Evolutionary conservation across 345 rosid genomes (phyloP).

Genomic region (Hypericum androsaemum): DNA sequence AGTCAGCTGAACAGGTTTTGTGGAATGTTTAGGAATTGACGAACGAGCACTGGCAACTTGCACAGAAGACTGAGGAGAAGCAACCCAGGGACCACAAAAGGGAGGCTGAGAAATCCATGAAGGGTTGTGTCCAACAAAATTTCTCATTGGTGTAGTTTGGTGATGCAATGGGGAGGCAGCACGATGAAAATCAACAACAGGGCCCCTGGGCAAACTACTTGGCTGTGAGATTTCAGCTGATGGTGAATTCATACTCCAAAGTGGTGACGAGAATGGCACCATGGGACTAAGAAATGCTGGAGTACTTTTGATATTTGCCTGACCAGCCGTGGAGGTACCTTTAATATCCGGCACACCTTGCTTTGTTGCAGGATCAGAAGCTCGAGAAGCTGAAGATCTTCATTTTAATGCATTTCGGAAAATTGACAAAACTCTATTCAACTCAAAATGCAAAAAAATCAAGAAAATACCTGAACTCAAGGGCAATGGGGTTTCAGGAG

Average conservation of each 20-base stretch:
- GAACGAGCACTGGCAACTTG: constrained; percentile 50
- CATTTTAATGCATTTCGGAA: constrained; percentile 10
- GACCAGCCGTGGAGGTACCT: constrained; percentile 36
- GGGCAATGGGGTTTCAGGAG: constrained; percentile 61
- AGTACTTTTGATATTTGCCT: constrained; percentile 45
- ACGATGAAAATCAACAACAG: constrained; percentile 50
- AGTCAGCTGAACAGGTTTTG: constrained; percentile 52
- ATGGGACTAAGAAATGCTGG: constrained; percentile 42
- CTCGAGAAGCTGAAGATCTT: constrained; percentile 28
- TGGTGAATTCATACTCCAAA: constrained; percentile 64
- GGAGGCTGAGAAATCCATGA: constrained; percentile 76
- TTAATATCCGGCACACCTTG: constrained; percentile 37
- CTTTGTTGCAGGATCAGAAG: constrained; percentile 38
- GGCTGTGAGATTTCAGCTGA: constrained; percentile 47
- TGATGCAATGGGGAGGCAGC: constrained; percentile 54
- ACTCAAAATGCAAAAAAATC: not conserved
- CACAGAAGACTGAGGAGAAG: constrained; percentile 55
- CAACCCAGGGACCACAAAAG: constrained; percentile 56
- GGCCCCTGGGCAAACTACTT: constrained; percentile 50
- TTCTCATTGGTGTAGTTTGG: constrained; percentile 51
- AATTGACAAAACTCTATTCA: constrained; percentile 4
- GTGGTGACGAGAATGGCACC: constrained; percentile 71
- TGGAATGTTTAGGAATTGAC: constrained; percentile 33
- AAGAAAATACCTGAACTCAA: constrained; percentile 48
- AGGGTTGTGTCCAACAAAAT: constrained; percentile 47